Conservation (phyloP, 441 rosid genomes). For the Cnidoscolus chayamansa region DNA sequence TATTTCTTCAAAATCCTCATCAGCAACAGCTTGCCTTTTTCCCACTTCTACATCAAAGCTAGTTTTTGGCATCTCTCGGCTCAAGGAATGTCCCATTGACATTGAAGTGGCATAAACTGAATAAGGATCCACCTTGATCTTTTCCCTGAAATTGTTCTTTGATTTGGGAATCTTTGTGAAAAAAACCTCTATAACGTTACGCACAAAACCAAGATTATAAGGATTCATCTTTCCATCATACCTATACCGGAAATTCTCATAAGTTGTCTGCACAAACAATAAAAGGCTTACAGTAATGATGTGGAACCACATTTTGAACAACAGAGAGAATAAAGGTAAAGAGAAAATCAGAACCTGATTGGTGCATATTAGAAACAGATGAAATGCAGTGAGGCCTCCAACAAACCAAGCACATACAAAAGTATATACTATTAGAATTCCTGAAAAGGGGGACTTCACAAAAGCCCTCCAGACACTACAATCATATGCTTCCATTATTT, state of each 20-base stretch:
- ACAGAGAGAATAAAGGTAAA: not conserved
- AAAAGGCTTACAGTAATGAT: constrained; percentile 2
- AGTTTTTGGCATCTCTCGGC: constrained; percentile 40
- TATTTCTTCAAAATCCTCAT: constrained; percentile 58
- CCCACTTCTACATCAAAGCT: constrained; percentile 47
- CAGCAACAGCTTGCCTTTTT: constrained; percentile 54
- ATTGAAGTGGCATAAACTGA: constrained; percentile 27
- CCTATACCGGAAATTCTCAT: constrained; percentile 63
- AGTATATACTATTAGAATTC: constrained; percentile 53
- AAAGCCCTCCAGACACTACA: constrained; percentile 52
- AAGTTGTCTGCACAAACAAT: constrained; percentile 51
- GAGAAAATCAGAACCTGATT: constrained; percentile 34
- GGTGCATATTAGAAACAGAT: constrained; percentile 53
- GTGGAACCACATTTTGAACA: not conserved
- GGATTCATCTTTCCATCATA: constrained; percentile 57
- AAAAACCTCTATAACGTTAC: constrained; percentile 40
- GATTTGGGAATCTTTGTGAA: constrained; percentile 55
- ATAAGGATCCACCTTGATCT: constrained; percentile 39
- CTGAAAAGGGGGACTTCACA: constrained; percentile 54
- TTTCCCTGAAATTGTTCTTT: constrained; percentile 50
- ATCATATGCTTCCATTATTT: constrained; percentile 40
- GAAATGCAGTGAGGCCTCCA: constrained; percentile 64
- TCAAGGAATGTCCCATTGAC: constrained; percentile 34
- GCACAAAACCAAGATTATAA: constrained; percentile 46
- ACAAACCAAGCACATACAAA: constrained; percentile 62